Evolutionary conservation across 805 yeast species (phyloP).

Genomic region (Barnettozyma salicaria): DNA sequence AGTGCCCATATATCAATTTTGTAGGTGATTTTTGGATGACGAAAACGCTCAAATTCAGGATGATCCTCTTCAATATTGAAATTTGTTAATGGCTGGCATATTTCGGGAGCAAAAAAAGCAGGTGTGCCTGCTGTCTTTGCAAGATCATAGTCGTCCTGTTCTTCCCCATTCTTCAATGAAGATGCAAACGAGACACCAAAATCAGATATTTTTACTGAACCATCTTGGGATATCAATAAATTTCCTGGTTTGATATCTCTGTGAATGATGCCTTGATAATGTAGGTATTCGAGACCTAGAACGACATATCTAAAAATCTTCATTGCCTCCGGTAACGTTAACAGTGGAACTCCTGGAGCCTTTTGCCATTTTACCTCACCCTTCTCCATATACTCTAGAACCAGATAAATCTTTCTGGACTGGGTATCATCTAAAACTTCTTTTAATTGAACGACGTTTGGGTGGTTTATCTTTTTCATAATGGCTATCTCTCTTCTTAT

Average conservation of each 20-base stretch:
- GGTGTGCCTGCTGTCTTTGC: constrained; percentile 98
- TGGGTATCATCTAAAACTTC: constrained; percentile 85
- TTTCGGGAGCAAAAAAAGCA: constrained; percentile 92
- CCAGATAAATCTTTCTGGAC: constrained; percentile 82
- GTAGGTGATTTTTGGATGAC: constrained; percentile 53
- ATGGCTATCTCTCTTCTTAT: constrained; percentile 86
- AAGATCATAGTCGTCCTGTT: constrained; percentile 68
- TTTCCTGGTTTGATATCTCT: constrained; percentile 96
- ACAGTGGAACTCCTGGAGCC: constrained; percentile 53
- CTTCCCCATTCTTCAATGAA: constrained; percentile 35
- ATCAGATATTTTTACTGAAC: constrained; percentile 86
- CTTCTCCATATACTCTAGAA: constrained; percentile 80
- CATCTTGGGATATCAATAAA: constrained; percentile 60
- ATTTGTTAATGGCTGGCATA: constrained; percentile 49
- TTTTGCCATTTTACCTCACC: constrained; percentile 88
- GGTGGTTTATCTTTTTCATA: constrained; percentile 87
- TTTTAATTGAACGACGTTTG: constrained; percentile 79
- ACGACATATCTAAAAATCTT: constrained; percentile 77
- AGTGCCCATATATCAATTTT: constrained; percentile 97
- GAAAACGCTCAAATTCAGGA: constrained; percentile 3
- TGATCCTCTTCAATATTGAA: constrained; percentile 20
- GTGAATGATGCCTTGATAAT: constrained; percentile 85
- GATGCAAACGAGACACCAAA: constrained; percentile 88
- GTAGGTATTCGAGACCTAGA: constrained; percentile 84
- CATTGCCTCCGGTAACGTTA: constrained; percentile 62